phyloP scores from a whole-genome alignment of 225 moss, liverwort and hornwort genomes.

The Sphagnum tenellum region DNA sequence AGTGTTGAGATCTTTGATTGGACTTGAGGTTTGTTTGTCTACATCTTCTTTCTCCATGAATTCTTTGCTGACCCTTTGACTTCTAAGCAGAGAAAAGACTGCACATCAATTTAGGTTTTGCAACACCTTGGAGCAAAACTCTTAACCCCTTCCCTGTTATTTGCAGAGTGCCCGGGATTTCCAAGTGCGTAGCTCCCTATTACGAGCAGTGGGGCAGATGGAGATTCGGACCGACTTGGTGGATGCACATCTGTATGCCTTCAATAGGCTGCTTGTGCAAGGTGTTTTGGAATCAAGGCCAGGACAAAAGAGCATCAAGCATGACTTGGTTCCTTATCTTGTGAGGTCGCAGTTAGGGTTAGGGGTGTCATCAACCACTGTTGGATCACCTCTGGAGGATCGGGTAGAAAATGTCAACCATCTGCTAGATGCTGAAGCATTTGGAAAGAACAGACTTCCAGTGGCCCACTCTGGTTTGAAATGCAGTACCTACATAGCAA shows the following conservation, averaged over 20 bases:
- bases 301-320: conserved; percentile 83
- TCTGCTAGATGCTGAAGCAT: conserved; percentile 34
- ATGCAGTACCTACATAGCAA: conserved; percentile 81
- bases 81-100: too few relatives aligned
- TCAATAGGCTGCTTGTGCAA: conserved; percentile 71
- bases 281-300: conserved; percentile 81
- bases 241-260: conserved; percentile 92
- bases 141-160: conserved; percentile 17
- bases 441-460: conserved; percentile 28
- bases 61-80: too few relatives aligned
- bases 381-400: conserved; percentile 36
- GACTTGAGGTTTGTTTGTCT: too few relatives aligned
- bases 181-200: conserved; percentile 60
- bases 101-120: too few relatives aligned
- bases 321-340: conserved; percentile 85
- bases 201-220: conserved; percentile 77
- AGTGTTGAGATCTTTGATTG: too few relatives aligned
- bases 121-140: neutral
- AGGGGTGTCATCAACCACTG: conserved; percentile 27
- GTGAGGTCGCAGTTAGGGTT: conserved; percentile 77
- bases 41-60: too few relatives aligned
- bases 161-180: conserved; percentile 68
- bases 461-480: conserved; percentile 35
- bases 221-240: conserved; percentile 85
- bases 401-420: conserved; percentile 25